Evolutionary conservation across 208 protist genomes (phyloP).

Genomic region (Leishmania mexicana): DNA sequence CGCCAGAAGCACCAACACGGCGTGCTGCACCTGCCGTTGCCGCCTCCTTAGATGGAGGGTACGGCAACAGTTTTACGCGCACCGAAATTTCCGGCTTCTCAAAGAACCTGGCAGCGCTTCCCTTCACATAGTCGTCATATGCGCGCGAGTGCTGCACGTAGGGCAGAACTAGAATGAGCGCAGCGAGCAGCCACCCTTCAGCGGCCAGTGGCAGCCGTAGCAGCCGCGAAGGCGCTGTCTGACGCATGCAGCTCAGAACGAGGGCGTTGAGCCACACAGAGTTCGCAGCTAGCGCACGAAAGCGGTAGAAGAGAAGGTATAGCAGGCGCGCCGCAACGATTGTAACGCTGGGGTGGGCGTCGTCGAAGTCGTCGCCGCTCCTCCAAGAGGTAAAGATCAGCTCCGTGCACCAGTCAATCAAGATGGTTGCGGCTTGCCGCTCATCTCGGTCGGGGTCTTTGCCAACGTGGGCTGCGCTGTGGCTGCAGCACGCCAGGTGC

Average conservation of each 20-base stretch:
- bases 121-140: neutral
- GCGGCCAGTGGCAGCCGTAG: neutral
- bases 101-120: neutral
- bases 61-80: neutral
- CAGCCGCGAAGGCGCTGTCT: neutral
- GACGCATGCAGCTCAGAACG: constrained; percentile 1
- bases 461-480: neutral
- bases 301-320: constrained; percentile 10
- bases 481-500: neutral
- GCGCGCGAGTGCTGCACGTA: neutral
- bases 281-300: constrained; percentile 1
- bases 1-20: neutral
- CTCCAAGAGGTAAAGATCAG: constrained; percentile 6
- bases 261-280: constrained; percentile 3
- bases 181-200: constrained; percentile 13
- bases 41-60: neutral
- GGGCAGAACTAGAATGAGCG: neutral
- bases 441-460: neutral
- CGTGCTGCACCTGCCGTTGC: neutral
- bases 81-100: constrained; percentile 6
- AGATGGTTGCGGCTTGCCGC: constrained; percentile 21
- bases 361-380: neutral
- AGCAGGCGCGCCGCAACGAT: constrained; percentile 12
- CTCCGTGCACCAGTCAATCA: constrained; percentile 32
- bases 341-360: neutral